phyloP scores from a whole-genome alignment of 148 eudicot genomes.

The Selenicereus undatus region DNA sequence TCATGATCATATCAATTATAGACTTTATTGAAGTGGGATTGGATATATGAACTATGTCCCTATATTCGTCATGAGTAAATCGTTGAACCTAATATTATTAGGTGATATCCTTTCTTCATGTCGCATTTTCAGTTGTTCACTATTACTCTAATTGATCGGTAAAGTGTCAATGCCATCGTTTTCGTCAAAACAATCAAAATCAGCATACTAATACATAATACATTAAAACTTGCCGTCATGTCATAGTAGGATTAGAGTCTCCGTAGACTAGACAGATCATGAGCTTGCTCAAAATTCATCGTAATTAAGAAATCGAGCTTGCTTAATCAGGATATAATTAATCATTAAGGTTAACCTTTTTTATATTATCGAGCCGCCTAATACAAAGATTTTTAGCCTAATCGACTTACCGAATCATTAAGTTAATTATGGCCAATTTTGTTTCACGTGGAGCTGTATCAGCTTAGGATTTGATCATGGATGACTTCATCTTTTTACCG shows the following conservation, averaged over 20 bases:
- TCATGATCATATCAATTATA: too few species aligned
- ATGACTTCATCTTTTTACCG: neutral
- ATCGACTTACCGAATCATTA: neutral
- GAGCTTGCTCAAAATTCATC: neutral
- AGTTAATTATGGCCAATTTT: slow-evolving; percentile 15
- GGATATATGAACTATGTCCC: too few species aligned
- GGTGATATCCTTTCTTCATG: too few species aligned
- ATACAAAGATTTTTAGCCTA: neutral
- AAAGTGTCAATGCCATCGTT: too few species aligned
- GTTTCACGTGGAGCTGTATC: slow-evolving; percentile 23
- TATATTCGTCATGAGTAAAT: too few species aligned
- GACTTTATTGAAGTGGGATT: too few species aligned
- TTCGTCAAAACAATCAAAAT: neutral
- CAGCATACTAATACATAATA: neutral
- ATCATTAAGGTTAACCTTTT: neutral
- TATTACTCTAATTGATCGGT: too few species aligned
- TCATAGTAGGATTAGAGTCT: neutral
- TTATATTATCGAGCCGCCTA: slow-evolving; percentile 8
- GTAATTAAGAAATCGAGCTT: neutral
- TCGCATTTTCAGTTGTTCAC: too few species aligned
- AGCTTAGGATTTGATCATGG: slow-evolving; percentile 13
- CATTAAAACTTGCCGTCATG: neutral
- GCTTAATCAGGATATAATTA: neutral
- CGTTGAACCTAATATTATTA: too few species aligned
- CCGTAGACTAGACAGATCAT: slow-evolving; percentile 10